Conservation (phyloP, 805 yeast species). For the Ogataea zsoltii region DNA sequence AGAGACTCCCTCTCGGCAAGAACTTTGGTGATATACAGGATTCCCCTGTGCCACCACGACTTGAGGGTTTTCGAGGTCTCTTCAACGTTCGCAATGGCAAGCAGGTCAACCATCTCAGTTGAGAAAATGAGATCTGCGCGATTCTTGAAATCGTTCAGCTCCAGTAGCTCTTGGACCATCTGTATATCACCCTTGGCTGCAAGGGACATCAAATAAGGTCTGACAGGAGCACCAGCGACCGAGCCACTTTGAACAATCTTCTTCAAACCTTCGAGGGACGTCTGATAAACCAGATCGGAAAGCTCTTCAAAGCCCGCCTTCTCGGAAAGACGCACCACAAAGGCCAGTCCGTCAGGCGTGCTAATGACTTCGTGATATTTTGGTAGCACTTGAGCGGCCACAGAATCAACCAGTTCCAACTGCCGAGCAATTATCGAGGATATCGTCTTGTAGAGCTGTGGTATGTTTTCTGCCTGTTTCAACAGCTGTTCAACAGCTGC, state of each 20-base stretch:
- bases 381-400: background rate
- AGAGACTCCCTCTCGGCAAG: conserved; percentile 49
- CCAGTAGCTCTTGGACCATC: conserved; percentile 16
- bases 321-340: conserved; percentile 1
- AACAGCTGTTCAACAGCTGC: background rate
- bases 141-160: conserved; percentile 32
- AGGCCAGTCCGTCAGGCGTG: conserved; percentile 9
- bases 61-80: conserved; percentile 32
- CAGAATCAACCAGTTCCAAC: background rate
- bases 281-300: background rate
- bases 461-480: background rate
- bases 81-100: conserved; percentile 5
- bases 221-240: conserved; percentile 8
- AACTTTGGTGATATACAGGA: conserved; percentile 61
- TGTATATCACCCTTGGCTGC: background rate
- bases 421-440: background rate
- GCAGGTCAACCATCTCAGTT: conserved; percentile 24
- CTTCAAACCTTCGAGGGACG: conserved; percentile 6
- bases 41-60: conserved; percentile 58
- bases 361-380: background rate
- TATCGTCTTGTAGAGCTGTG: background rate
- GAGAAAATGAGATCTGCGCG: conserved; percentile 33
- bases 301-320: background rate
- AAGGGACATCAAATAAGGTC: conserved; percentile 15
- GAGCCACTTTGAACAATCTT: conserved; percentile 3